Percentiles rank a stretch among this genome's conserved stretches.
Conservation (phyloP, 2,329 filamentous ascomycete species). For the Neofusicoccum laricinum region DNA sequence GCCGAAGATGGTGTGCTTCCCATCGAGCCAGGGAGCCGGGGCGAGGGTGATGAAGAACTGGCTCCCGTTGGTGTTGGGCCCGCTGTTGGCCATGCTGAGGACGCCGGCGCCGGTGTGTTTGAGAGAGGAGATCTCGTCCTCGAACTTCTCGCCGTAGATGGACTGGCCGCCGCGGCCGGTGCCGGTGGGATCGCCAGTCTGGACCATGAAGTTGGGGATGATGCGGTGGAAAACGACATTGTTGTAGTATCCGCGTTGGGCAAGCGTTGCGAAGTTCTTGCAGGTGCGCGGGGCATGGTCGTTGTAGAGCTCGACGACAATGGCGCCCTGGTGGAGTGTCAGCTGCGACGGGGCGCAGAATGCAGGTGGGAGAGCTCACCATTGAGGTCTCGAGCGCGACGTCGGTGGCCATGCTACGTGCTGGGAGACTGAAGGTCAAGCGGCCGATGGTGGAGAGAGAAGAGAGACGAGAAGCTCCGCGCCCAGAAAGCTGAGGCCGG, state of each 20-base stretch:
- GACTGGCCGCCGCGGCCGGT: conserved; percentile 84
- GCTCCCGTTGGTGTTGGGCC: conserved; percentile 87
- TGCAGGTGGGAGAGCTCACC: conserved; percentile 48
- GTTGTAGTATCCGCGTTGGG: conserved; percentile 83
- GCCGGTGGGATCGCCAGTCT: conserved; percentile 90
- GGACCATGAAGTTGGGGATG: conserved; percentile 95
- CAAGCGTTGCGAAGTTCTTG: conserved; percentile 81
- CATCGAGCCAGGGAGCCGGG: conserved; percentile 93
- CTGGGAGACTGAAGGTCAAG: no score
- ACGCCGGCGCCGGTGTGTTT: conserved; percentile 93
- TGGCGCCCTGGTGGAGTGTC: conserved; percentile 61
- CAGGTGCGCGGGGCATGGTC: conserved; percentile 85
- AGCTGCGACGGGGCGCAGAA: conserved; percentile 17
- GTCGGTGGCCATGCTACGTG: conserved; percentile 65
- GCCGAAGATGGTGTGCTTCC: conserved; percentile 96
- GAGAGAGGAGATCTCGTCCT: conserved; percentile 80
- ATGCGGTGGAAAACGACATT: conserved; percentile 85
- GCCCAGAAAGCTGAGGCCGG: not conserved
- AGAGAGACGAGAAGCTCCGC: not conserved
- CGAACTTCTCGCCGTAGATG: conserved; percentile 92
- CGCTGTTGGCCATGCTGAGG: conserved; percentile 95
- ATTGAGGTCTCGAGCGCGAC: conserved; percentile 82
- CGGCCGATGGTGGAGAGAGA: not conserved
- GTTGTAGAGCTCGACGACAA: conserved; percentile 87
- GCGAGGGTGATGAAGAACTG: conserved; percentile 97